Conservation (phyloP, 352 stramenopile species). For the Phytopythium kandeliae region DNA sequence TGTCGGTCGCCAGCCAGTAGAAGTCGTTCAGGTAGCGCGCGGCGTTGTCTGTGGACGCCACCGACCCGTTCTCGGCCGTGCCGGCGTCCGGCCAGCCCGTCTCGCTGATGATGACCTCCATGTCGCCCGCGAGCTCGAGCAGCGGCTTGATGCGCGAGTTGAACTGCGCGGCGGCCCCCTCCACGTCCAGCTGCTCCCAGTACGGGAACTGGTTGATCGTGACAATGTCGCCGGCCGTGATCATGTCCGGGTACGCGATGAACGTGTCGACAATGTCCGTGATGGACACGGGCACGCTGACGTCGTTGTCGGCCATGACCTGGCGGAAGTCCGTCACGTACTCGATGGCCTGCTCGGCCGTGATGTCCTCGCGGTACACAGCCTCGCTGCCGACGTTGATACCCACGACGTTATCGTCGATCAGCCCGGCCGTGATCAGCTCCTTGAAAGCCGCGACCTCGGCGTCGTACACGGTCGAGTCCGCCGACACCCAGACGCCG, state of each 20-base stretch:
- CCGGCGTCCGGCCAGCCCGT: slow-evolving; percentile 75
- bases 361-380: slow-evolving; percentile 76
- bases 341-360: slow-evolving; percentile 53
- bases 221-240: slow-evolving; percentile 71
- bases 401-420: slow-evolving; percentile 77
- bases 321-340: slow-evolving; percentile 76
- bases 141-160: slow-evolving; percentile 67
- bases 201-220: slow-evolving; percentile 85
- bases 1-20: slow-evolving; percentile 44
- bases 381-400: slow-evolving; percentile 83
- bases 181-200: slow-evolving; percentile 64
- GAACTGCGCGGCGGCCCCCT: slow-evolving; percentile 62
- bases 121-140: slow-evolving; percentile 48
- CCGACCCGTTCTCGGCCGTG: slow-evolving; percentile 53
- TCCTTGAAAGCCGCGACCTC: slow-evolving; percentile 61
- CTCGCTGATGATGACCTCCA: slow-evolving; percentile 80
- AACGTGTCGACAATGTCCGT: slow-evolving; percentile 82
- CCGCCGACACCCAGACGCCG: slow-evolving; percentile 74
- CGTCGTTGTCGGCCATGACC: slow-evolving; percentile 48
- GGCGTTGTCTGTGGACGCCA: slow-evolving; percentile 43
- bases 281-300: slow-evolving; percentile 61
- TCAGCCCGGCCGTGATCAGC: slow-evolving; percentile 47
- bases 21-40: slow-evolving; percentile 78
- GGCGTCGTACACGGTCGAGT: slow-evolving; percentile 53
- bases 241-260: slow-evolving; percentile 66